Percentiles rank a stretch among this genome's conserved stretches.
Evolutionary conservation across 805 yeast genomes (phyloP).

Genomic region (Cyberlindnera bimundalis): DNA sequence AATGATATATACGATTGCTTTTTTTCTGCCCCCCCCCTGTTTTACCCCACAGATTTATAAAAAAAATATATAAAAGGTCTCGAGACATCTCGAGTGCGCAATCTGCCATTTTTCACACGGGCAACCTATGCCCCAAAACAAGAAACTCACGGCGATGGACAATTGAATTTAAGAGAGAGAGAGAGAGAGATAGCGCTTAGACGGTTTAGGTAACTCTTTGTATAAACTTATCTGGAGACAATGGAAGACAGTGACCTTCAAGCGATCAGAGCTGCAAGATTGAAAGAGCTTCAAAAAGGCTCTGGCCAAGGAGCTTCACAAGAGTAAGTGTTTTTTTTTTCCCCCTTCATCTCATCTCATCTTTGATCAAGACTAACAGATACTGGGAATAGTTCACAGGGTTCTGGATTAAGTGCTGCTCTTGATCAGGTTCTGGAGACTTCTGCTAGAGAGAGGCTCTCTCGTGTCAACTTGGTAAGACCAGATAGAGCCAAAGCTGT

Average conservation of each 20-base stretch:
- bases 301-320: constrained; percentile 33
- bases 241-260: constrained; percentile 88
- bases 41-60: too few species aligned
- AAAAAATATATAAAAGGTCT: too few species aligned
- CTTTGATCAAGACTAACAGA: not conserved
- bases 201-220: not conserved
- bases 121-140: too few species aligned
- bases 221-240: not conserved
- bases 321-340: constrained; percentile 16
- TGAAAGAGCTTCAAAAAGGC: constrained; percentile 72
- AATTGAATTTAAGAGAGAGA: too few species aligned
- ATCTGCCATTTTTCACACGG: not conserved
- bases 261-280: constrained; percentile 90
- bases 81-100: too few species aligned
- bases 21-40: not conserved
- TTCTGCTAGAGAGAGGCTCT: constrained; percentile 81
- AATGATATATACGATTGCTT: too few species aligned
- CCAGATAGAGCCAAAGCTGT: constrained; percentile 90
- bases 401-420: constrained; percentile 20
- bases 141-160: not conserved
- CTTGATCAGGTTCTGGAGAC: constrained; percentile 74
- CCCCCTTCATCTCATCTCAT: too few species aligned
- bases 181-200: constrained; percentile 1
- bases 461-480: constrained; percentile 82
- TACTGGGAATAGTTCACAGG: not conserved